Evolutionary conservation across 2,329 filamentous ascomycete genomes (phyloP).

Genomic region (Pseudogymnoascus sp.): DNA sequence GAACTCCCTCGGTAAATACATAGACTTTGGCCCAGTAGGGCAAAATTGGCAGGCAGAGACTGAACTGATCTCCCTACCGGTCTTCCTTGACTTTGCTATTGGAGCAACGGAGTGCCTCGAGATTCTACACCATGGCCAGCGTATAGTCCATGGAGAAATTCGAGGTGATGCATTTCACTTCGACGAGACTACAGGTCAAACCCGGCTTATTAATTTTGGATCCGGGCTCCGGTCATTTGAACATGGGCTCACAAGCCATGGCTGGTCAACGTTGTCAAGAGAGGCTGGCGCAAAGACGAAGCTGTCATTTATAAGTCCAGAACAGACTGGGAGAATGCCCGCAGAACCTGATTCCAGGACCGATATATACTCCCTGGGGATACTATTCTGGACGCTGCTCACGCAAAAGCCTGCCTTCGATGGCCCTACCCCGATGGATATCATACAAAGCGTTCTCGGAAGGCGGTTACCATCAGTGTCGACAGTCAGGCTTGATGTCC

Average conservation of each 20-base stretch:
- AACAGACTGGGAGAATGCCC: slow-evolving; percentile 88
- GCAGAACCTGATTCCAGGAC: slow-evolving; percentile 86
- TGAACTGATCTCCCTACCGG: slow-evolving; percentile 48
- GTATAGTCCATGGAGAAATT: slow-evolving; percentile 83
- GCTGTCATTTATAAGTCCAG: slow-evolving; percentile 83
- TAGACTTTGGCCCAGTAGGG: slow-evolving; percentile 67
- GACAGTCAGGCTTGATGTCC: slow-evolving; percentile 69
- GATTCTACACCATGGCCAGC: slow-evolving; percentile 80
- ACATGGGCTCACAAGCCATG: slow-evolving; percentile 74
- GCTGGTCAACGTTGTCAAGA: slow-evolving; percentile 75
- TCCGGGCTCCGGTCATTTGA: slow-evolving; percentile 83
- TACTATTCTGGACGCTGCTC: slow-evolving; percentile 80
- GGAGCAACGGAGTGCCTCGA: slow-evolving; percentile 80
- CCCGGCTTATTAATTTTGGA: slow-evolving; percentile 77
- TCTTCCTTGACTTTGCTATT: slow-evolving; percentile 85
- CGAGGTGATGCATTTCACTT: slow-evolving; percentile 87
- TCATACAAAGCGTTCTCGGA: slow-evolving; percentile 80
- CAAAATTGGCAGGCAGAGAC: not conserved
- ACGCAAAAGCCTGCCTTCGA: slow-evolving; percentile 73
- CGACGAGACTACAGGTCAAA: slow-evolving; percentile 57
- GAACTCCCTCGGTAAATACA: slow-evolving; percentile 61
- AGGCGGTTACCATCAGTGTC: slow-evolving; percentile 71
- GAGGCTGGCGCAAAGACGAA: slow-evolving; percentile 84
- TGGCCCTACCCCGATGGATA: slow-evolving; percentile 72
- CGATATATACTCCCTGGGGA: slow-evolving; percentile 86